Evolutionary conservation across 768 basidiomycete species (phyloP), one percentile per base, ranked within the genome.

Genomic region (Daedaleopsis sinensis): DNA sequence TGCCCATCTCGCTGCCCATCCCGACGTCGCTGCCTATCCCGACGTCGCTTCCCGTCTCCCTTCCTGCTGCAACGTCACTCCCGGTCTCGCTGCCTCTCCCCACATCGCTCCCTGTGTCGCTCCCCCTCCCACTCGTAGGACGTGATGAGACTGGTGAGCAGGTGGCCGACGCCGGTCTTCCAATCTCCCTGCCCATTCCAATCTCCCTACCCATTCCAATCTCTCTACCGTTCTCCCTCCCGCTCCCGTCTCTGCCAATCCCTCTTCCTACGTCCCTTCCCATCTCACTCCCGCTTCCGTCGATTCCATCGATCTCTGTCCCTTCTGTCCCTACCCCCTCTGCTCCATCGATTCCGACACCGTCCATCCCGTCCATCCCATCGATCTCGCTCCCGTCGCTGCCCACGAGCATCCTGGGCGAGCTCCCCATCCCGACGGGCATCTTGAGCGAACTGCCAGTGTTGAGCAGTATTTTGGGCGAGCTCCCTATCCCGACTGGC

Each of bases 181-280:
- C 58, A 21, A 27, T 59, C 21, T 49, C 55, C 10, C 18, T 49
- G 55, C 57, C 57, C 24, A 51, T 58, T 24, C 57, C 39, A n/a
- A 36, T 38, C 35, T 19, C 16, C n/a, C 36, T 23, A 3, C 21
- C 35, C 24, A 51, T 58, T 24, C 57, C 39, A n/a, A 36, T 38
- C 35, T 19, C 16, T 21, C 36, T 23, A 3, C 21, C 35, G 3
- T 8, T 52, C 35, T 23, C 52, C 18, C 9, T 52, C 36, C 52
- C 52, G 12, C 39, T 38, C 5, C 52, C 39, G 6, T 21, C 32
- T 19, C 52, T 52, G 5, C 52, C 52, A 16, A 52, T 52, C 36
- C 52, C 52, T 52, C 52, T 23, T 6, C 39, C 52, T n/a, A 32
- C 16, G 4, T 52, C 51, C 36, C 52, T n/a, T 52, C 52, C n/a